A percentile compares a stretch with the other conserved stretches of the same genome.
These are phyloP conservation scores for Sporobolus alterniflorus DNA, from an alignment of 202 grass and related monocot species.

Conservation along the genomic window DNA sequence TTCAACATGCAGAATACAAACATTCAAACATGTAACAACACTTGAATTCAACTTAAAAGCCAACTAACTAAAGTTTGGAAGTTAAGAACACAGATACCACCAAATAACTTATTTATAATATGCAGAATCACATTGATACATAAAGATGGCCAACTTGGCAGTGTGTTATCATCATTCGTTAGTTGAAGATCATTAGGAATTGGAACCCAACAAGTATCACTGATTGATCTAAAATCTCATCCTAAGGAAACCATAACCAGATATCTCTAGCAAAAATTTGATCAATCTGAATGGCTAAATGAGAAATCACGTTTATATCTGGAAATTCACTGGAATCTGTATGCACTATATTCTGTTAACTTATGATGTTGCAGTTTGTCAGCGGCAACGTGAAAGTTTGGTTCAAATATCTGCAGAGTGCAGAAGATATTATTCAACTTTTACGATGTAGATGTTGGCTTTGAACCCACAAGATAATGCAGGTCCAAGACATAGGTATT, in stretches of 20 bases:
- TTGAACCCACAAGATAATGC: background rate
- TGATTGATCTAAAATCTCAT: background rate
- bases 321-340: background rate
- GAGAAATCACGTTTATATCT: constrained; percentile 5
- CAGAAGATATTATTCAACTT: background rate
- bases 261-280: background rate
- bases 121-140: background rate
- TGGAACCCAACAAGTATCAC: background rate
- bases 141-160: background rate
- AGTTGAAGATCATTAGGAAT: background rate
- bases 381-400: background rate
- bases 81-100: background rate
- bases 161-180: background rate
- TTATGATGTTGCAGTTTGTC: background rate
- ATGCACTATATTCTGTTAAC: background rate
- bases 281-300: constrained; percentile 8
- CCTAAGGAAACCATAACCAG: background rate
- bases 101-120: background rate
- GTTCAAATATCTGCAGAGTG: background rate
- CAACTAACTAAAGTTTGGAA: background rate
- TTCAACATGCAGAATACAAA: background rate
- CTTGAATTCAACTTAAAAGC: background rate
- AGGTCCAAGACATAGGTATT: background rate
- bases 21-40: background rate
- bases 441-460: background rate